Base-by-base conservation (phyloP, 2,329 filamentous ascomycete species). In the Ceratocystis eucalypticola region DNA sequence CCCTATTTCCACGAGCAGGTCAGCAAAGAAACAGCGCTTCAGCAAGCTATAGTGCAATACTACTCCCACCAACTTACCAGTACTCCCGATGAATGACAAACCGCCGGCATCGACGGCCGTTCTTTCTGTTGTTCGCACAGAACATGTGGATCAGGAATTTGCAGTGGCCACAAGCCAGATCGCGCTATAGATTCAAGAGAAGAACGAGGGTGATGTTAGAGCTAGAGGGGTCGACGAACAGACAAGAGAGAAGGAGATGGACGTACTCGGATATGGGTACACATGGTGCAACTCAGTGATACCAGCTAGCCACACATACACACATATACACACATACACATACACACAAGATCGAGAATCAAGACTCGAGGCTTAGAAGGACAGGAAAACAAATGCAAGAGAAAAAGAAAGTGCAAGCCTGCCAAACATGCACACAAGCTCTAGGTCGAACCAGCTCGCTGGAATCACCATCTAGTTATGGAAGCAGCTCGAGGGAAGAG, bases 231-330 rank as follows among this genome's bases (percentile, higher is more conserved):
- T 28, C 6, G 7, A 20, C 15, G 15, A 45, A 15, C 12, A 61
- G 44, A 44, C 7, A 62, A 44, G 22, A 8, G 8, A 45, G 10
- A 37, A 25, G n/a, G 8, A 20, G 20, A 41, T 20, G 4, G 57
- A 62, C 61, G 28, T 62, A 62, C 61, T 12, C 61, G 61, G 20
- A 62, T 62, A n/a, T 62, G 61, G 25, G 37, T 62, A 30, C 61
- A 62, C 61, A 62, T 62, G 2, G 37, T 28, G 33, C 33, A 37
- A 37, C 33, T 37, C 33, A 10, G 33, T 37, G 33, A 37, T 37
- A 37, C 33, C 33, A 37, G 10, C 33, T 37, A 37, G 7, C 33
- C 8, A 37, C 8, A 12, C 33, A 33, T 33, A 33, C 10, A 37
- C 33, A 37, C 33, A 37, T 37, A 37, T 12, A 37, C 8, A 37